Evolutionary conservation across 1,284 basidiomycete species (phyloP), one percentile per base, ranked within the genome.

Genomic region (Cyathus olla): DNA sequence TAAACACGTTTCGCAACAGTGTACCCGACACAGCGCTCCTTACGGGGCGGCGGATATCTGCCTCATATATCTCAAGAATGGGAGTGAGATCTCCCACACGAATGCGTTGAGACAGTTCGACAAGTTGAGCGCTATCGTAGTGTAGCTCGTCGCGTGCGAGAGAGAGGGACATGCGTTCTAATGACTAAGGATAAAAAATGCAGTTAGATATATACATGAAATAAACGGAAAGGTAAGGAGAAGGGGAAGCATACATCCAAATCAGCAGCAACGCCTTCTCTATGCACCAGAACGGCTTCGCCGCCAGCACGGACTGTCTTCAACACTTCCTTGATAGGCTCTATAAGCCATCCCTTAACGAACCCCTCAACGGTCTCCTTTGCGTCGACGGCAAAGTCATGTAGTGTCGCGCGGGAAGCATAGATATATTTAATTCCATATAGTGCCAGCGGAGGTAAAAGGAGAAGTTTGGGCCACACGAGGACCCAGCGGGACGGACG

Each of bases 111-210:
- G 92, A 87, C 9, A 99, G 80, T 6, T 80, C 81, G 3, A 84
- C 83, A 27, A 98, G 83, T 70, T 94, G 88, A 2, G 83, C 78
- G 1, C 85, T 81, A 2, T 82, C 80, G 61, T 93, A 91, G 8
- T 85, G 79, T 55, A 95, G 80, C 71, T 94, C 91, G 66, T 99
- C 97, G 60, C 85, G 83, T 1, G 95, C 95, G 4, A 99, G 87
- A 29, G 93, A 87, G 2, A 96, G 77, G 3, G 96, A 90, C 97
- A 99, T 99, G 40, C 97, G 86, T 77, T 98, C 94, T 15, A 99
- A 84, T 24, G 94, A 96, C 92, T 97, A 26, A 21, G n/a, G n/a
- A n/a, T n/a, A n/a, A n/a, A n/a, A n/a, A 13, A 39, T 4, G 27
- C 28, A 21, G 28, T 48, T 27, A 44, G 44, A 35, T 49, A 28